Percentiles rank a stretch among this genome's conserved stretches.
phyloP scores from a whole-genome alignment of 305 asterid genomes.

The Fraxinus albicans region DNA sequence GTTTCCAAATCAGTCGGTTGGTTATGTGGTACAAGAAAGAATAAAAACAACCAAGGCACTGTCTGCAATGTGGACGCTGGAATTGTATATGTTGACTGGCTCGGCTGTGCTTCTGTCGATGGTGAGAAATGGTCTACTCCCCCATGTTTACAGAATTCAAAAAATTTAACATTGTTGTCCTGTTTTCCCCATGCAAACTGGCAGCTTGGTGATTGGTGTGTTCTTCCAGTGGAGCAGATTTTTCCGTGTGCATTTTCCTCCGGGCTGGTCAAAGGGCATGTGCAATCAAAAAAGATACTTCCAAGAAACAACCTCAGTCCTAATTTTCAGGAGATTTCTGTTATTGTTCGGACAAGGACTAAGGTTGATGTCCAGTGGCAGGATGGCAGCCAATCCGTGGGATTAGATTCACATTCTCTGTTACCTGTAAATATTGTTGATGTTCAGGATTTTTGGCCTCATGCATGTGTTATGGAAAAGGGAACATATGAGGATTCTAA shows the following conservation, averaged over 20 bases:
- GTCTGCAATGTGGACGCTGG: conserved; percentile 69
- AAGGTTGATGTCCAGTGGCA: conserved; percentile 88
- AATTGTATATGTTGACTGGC: conserved; percentile 68
- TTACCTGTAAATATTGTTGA: conserved; percentile 63
- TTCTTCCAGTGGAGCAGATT: conserved; percentile 35
- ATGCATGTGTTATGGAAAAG: conserved; percentile 74
- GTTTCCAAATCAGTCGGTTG: conserved; percentile 50
- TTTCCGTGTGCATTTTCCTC: conserved; percentile 22
- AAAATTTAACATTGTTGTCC: conserved; percentile 55
- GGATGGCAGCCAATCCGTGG: conserved; percentile 67
- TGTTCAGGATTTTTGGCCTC: conserved; percentile 84
- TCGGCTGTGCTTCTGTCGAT: conserved; percentile 47
- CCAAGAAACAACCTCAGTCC: conserved; percentile 21
- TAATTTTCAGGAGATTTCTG: conserved; percentile 50
- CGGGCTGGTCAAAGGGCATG: conserved; percentile 27
- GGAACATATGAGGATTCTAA: conserved; percentile 49
- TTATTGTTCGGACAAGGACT: conserved; percentile 67
- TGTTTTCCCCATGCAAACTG: conserved; percentile 66
- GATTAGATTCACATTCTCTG: conserved; percentile 61
- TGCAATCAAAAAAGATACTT: conserved; percentile 20
- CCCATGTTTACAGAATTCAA: conserved; percentile 47
- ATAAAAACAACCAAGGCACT: conserved; percentile 53
- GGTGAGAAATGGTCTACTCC: conserved; percentile 48
- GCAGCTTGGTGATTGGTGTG: conserved; percentile 97
- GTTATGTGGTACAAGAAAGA: conserved; percentile 59